Base-by-base conservation (phyloP, 768 basidiomycete genomes). In the Infundibulicybe gibba region DNA sequence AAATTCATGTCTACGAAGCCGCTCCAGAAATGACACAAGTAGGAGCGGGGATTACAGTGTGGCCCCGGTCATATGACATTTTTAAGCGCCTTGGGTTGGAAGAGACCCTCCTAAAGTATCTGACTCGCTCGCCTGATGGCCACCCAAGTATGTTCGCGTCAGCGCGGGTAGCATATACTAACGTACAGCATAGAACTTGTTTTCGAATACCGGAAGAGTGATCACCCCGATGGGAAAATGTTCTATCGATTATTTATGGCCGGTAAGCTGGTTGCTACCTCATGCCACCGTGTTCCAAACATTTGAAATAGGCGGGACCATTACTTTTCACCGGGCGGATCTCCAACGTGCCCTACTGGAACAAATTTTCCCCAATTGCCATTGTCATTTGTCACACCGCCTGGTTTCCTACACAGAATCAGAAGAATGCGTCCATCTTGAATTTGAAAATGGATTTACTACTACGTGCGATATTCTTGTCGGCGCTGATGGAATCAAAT, bases 191-290 rank as follows among this genome's bases (percentile, higher is more conserved):
- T 8, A 25, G 25, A 25, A 25, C 25, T 25, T 25, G 25, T 25
- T 25, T 25, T 25, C 25, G 25, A 25, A 40, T 80, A 79, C 51
- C 73, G 86, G 43, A 84, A 81, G 60, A 77, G 80, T 48, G 83
- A 87, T 55, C 75, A 79, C 51, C 56, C 68, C 1, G 60, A 73
- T 33, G 84, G 84, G 1, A 32, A 72, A n/a, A 69, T 71, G 16
- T 75, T 86, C 52, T 8, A 25, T 25, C 25, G 25, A 25, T 25
- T 25, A 25, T 25, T 4, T 25, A 25, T 25, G 25, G 25, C 25
- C 25, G 25, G 25, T 25, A 25, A 25, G 25, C 8, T 25, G 25
- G 8, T n/a, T n/a, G n/a, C 25, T 25, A 4, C 25, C 25, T 3
- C 25, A 25, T 25, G 25, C 25, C 25, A 25, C 25, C 25, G 8